A percentile compares a stretch with the other conserved stretches of the same genome.
phyloP scores from a whole-genome alignment of 352 stramenopile genomes.

The Phytophthora cryptogea region DNA sequence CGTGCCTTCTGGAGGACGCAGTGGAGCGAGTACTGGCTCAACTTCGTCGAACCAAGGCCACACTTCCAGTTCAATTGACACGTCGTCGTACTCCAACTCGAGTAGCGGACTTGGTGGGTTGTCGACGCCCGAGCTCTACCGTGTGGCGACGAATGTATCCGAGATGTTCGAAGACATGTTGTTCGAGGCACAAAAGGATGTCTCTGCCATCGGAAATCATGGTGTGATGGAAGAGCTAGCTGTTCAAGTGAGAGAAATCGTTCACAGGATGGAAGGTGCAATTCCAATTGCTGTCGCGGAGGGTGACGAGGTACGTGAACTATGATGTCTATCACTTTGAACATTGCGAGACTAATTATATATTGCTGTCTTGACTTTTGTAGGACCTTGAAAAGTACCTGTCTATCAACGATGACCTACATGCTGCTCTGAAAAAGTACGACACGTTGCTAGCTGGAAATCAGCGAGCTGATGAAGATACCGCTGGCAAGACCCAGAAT shows the following conservation, averaged over 20 bases:
- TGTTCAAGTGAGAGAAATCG: conserved; percentile 59
- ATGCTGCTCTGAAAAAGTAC: conserved; percentile 62
- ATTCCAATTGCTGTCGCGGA: conserved; percentile 65
- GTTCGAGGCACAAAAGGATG: conserved; percentile 58
- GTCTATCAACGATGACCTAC: conserved; percentile 69
- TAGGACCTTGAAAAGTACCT: conserved; percentile 72
- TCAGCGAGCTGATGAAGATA: conserved; percentile 22
- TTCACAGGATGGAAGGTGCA: conserved; percentile 60
- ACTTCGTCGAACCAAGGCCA: conserved; percentile 16
- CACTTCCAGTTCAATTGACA: conserved; percentile 32
- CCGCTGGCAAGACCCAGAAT: conserved; percentile 3
- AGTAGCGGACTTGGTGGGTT: conserved; percentile 56
- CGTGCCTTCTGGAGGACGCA: not conserved
- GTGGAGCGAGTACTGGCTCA: not conserved
- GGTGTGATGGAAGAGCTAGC: conserved; percentile 79
- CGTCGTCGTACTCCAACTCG: conserved; percentile 49
- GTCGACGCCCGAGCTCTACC: conserved; percentile 60
- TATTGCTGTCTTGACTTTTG: not conserved
- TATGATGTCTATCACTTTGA: not conserved
- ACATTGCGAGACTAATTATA: not conserved
- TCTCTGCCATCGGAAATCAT: conserved; percentile 42
- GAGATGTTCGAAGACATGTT: conserved; percentile 90
- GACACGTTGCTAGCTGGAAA: conserved; percentile 43
- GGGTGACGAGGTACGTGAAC: conserved; percentile 48
- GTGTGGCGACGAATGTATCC: conserved; percentile 64